Base-by-base conservation (phyloP, 1,284 basidiomycete species). In the Nidula niveotomentosa region DNA sequence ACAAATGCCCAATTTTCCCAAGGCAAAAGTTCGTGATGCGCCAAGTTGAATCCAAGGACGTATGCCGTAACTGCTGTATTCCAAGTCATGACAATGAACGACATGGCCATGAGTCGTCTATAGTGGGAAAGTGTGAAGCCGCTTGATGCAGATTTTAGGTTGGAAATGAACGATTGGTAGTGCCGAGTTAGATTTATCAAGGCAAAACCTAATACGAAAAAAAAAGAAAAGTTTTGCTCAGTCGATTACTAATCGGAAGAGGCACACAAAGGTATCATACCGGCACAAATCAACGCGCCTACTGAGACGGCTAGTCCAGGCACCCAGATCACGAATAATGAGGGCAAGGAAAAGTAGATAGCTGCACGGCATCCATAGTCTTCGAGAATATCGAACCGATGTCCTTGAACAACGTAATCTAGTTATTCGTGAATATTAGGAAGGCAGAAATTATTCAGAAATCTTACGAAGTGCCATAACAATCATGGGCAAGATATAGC, bases 21-120 rank as follows among this genome's bases (percentile, higher is more conserved):
- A 5, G 37, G 37, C 10, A 10, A 15, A 12, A 41, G 37, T 3
- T 15, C 37, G 15, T 15, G 10, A 0, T 54, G 49, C 15, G 10
- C 15, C 37, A 41, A 58, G 17, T 66, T 70, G 58, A 77, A 65
- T 61, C 69, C 72, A 13, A 72, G 49, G 17, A 60, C 65, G 56
- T 64, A 70, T 9, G 65, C 52, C n/a, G 69, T 68, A 6, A 74
- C 51, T 2, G 69, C 60, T 15, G 75, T 46, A 0, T 66, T 66
- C 62, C 68, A 71, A 36, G 74, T 9, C 66, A 80, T 78, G 55
- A 80, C 77, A 18, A 75, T 56, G 23, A 67, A 56, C 0, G 83
- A 72, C 58, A 87, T 71, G 0, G 72, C 63, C 67, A 86, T 79
- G n/a, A 86, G 73, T 0, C 85, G 81, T 33, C 86, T 49, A 61